These are phyloP conservation scores for Lepiota venenata DNA, from an alignment of 768 basidiomycete species.

Conservation along the genomic window DNA sequence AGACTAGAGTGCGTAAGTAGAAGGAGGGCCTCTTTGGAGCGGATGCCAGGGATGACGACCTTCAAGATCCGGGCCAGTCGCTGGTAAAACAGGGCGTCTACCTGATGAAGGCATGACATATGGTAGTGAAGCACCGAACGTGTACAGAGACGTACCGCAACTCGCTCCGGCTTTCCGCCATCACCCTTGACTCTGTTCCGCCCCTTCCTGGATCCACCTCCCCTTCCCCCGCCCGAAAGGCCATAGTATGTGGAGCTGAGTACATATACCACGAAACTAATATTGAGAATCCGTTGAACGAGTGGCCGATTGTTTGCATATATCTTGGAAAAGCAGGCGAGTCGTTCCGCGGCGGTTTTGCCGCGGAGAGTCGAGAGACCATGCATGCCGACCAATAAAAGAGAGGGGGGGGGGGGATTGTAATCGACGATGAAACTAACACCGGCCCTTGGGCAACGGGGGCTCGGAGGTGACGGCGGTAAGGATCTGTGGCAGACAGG, in stretches of 20 bases:
- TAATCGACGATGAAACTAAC: background rate
- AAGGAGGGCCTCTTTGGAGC: conserved; percentile 84
- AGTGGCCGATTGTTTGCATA: conserved; percentile 67
- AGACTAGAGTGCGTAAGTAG: conserved; percentile 87
- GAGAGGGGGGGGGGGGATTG: background rate
- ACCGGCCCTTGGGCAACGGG: background rate
- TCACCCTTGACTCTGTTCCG: conserved; percentile 28
- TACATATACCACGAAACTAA: conserved; percentile 68
- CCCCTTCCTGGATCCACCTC: conserved; percentile 30
- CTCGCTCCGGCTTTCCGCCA: conserved; percentile 45
- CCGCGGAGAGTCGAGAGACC: conserved; percentile 30
- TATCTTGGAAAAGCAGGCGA: conserved; percentile 41
- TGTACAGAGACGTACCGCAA: conserved; percentile 52
- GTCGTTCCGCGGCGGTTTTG: conserved; percentile 29
- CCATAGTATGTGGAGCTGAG: conserved; percentile 60
- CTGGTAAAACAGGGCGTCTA: conserved; percentile 90
- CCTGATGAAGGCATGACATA: conserved; percentile 36
- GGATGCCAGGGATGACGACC: conserved; percentile 85
- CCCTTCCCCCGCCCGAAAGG: conserved; percentile 38
- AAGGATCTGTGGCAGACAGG: too few species aligned
- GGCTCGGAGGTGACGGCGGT: too few species aligned
- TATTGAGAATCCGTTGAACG: conserved; percentile 69
- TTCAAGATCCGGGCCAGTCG: conserved; percentile 72
- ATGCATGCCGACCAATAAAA: conserved; percentile 21
- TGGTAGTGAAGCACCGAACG: background rate